These are phyloP conservation scores for Suhomyces ambrosiae DNA, from an alignment of 1,139 yeast species.

Conservation along the genomic window DNA sequence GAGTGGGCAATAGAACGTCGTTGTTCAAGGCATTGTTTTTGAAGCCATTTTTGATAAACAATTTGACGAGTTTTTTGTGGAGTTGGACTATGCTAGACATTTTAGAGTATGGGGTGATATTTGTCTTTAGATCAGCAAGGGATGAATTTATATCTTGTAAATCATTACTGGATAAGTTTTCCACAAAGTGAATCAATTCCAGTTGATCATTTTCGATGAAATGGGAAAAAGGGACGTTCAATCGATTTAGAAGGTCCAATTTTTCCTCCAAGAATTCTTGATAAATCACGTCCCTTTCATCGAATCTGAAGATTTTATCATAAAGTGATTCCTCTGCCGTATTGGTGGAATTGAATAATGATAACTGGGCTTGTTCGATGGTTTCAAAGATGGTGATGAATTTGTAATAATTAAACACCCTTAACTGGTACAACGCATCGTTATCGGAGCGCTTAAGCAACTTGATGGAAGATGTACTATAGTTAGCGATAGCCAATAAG, in stretches of 20 bases:
- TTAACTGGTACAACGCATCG: constrained; percentile 39
- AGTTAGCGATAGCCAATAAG: constrained; percentile 48
- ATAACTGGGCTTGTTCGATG: constrained; percentile 38
- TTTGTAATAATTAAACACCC: constrained; percentile 47
- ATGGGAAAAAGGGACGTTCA: constrained; percentile 31
- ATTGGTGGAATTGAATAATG: constrained; percentile 30
- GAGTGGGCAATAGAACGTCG: constrained; percentile 42
- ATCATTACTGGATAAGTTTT: constrained; percentile 17
- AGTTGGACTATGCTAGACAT: constrained; percentile 31
- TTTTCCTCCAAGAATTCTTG: constrained; percentile 44
- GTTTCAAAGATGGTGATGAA: constrained; percentile 35
- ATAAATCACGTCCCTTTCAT: constrained; percentile 40
- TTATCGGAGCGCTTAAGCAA: constrained; percentile 40
- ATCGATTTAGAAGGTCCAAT: constrained; percentile 27
- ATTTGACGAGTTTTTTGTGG: constrained; percentile 34
- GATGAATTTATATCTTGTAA: constrained; percentile 14
- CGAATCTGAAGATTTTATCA: constrained; percentile 44
- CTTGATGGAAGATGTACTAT: constrained; percentile 42
- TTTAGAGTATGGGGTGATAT: constrained; percentile 39
- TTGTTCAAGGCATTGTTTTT: constrained; percentile 32
- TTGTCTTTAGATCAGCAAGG: constrained; percentile 20
- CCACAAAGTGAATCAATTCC: constrained; percentile 22
- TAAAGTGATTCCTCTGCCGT: constrained; percentile 36
- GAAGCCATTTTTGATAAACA: constrained; percentile 23
- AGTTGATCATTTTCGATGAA: constrained; percentile 29